phyloP scores from a whole-genome alignment of 495 filamentous ascomycete genomes.

The Poronia punctata region DNA sequence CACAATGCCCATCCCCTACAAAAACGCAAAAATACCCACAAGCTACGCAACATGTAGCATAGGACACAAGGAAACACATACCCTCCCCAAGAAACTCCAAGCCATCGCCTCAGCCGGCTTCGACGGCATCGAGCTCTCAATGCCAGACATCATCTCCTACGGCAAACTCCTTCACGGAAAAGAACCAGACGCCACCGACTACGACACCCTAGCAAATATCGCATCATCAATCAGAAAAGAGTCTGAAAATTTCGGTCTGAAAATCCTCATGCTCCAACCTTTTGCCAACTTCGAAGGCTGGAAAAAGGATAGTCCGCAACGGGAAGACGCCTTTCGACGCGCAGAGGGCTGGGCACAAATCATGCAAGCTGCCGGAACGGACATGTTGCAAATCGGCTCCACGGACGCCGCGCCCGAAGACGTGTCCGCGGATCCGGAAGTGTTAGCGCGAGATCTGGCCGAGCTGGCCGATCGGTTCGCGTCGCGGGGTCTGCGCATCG shows the following conservation, averaged over 20 bases:
- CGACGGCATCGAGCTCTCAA: conserved; percentile 63
- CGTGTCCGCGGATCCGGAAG: conserved; percentile 31
- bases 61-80: conserved; percentile 41
- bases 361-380: conserved; percentile 62
- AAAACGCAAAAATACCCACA: conserved; percentile 42
- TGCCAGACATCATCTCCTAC: conserved; percentile 66
- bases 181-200: conserved; percentile 50
- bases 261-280: conserved; percentile 70
- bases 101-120: conserved; percentile 64
- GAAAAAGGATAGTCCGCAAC: conserved; percentile 47
- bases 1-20: conserved; percentile 22
- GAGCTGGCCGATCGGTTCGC: conserved; percentile 59
- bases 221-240: conserved; percentile 45
- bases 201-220: conserved; percentile 43
- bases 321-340: conserved; percentile 58
- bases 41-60: conserved; percentile 63
- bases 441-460: conserved; percentile 54
- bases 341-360: conserved; percentile 65
- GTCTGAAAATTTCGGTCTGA: conserved; percentile 46
- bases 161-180: conserved; percentile 43
- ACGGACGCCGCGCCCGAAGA: conserved; percentile 54
- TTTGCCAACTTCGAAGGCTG: conserved; percentile 80
- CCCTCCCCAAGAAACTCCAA: conserved; percentile 57
- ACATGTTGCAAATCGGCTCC: conserved; percentile 74
- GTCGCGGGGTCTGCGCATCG: conserved; percentile 49